Conservation (phyloP, 73 alveolate species). For the Paramecium tetraurelia region DNA sequence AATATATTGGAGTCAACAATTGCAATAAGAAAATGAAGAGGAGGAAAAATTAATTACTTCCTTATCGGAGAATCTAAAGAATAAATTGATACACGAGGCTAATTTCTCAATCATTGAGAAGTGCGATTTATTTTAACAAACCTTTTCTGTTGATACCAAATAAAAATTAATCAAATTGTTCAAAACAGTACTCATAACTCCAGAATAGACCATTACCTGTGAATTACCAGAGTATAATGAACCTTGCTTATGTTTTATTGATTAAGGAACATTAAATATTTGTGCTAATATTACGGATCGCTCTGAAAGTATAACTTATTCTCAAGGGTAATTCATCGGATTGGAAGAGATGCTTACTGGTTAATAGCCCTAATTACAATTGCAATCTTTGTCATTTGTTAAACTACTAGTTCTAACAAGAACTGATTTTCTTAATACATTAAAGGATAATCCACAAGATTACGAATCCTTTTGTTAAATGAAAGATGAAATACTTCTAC, state of each 20-base stretch:
- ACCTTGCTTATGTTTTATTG: neutral
- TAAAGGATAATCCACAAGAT: neutral
- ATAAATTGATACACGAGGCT: neutral
- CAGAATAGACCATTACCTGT: constrained; percentile 1
- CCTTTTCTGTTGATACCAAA: neutral
- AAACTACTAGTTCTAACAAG: neutral
- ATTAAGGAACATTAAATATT: neutral
- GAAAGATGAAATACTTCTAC: neutral
- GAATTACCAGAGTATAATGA: neutral
- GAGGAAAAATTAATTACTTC: neutral
- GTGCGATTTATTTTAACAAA: neutral
- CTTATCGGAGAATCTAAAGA: neutral
- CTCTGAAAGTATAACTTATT: neutral
- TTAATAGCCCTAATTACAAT: neutral
- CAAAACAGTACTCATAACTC: neutral
- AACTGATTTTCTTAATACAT: neutral
- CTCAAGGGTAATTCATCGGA: neutral
- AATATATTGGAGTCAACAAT: constrained; percentile 34
- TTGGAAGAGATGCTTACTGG: constrained; percentile 23
- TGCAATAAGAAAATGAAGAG: neutral
- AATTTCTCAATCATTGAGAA: neutral
- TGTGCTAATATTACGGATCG: neutral
- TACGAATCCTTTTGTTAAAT: neutral
- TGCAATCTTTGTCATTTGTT: neutral
- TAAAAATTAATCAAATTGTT: neutral